Evolutionary conservation across 2,329 filamentous ascomycete genomes (phyloP), one percentile per base, ranked within the genome.

Genomic region (Cladosporium sp.): DNA sequence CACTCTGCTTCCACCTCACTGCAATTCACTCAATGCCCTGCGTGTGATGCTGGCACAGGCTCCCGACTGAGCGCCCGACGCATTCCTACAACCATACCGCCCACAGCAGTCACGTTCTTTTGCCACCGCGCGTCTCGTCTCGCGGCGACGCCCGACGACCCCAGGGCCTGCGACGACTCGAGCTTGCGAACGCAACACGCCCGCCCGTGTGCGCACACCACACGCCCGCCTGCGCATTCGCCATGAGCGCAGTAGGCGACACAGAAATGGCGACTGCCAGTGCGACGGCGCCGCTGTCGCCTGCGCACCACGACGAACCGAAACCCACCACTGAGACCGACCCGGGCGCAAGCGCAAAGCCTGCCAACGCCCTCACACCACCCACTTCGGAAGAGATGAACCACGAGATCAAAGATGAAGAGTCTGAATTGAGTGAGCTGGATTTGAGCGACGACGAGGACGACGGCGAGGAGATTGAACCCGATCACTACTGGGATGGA

Each of bases 401-500:
- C 49, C 58, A 68, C 47, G 61, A 70, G 39, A 72, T 73, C 58
- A 78, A 78, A 68, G 62, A 66, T 44, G 66, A 70, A 58, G 76
- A 76, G 52, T 78, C 76, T 15, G 77, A 79, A 61, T 66, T 79
- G 39, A 77, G 77, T 55, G 78, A 80, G 44, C 60, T 79, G 45
- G 76, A 79, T 51, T 69, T 74, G 63, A 68, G 70, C 53, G 75
- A 78, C 45, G 74, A 76, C 58, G 52, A 55, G 10, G 73, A 73
- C 53, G 52, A 55, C 17, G 73, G 73, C 54, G 69, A 73, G 40
- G 76, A 79, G 55, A 82, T 96, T 56, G 78, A 86, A 47, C 93
- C 93, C 1, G 90, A 92, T 70, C 87, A 96, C 73, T 97, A 90
- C 78, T 96, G 91, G 69, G 92, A 83, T 55, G 83, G 80, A 58